These are phyloP conservation scores for Cryptococcus sp. DNA, from an alignment of 1,284 basidiomycete species.

Conservation along the genomic window DNA sequence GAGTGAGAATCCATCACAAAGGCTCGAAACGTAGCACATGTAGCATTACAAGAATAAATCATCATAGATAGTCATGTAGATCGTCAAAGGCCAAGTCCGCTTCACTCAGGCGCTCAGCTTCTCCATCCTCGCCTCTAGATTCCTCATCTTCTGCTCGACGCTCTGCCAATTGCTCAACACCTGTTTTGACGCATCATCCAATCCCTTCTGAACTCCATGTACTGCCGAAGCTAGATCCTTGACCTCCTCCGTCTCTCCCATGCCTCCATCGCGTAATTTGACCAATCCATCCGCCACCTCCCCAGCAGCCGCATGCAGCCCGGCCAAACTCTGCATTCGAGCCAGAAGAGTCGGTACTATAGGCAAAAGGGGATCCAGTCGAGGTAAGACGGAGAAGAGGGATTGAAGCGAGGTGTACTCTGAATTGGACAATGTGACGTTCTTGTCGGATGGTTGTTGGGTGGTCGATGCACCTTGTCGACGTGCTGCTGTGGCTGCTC, in stretches of 20 bases:
- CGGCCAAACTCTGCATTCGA: constrained; percentile 73
- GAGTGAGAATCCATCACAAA: no score
- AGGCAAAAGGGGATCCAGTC: constrained; percentile 79
- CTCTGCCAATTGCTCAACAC: no score
- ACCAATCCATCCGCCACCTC: constrained; percentile 58
- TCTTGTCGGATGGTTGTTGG: constrained; percentile 32
- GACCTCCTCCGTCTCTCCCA: constrained; percentile 57
- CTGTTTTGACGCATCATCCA: no score
- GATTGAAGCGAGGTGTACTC: constrained; percentile 54
- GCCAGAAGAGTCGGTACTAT: constrained; percentile 87
- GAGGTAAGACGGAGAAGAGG: constrained; percentile 66
- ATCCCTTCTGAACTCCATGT: constrained; percentile 58
- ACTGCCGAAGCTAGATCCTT: constrained; percentile 66
- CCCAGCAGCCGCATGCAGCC: constrained; percentile 73
- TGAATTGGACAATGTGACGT: constrained; percentile 49
- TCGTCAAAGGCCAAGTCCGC: not conserved
- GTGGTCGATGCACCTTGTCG: constrained; percentile 28
- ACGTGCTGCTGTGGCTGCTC: constrained; percentile 57
- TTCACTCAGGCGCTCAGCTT: constrained; percentile 14
- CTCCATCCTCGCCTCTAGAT: constrained; percentile 50
- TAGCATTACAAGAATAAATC: no score
- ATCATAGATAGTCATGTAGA: no score
- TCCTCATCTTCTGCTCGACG: constrained; percentile 54
- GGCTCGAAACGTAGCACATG: no score
- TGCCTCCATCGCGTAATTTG: constrained; percentile 67